A percentile compares a stretch with the other conserved stretches of the same genome.
These are phyloP conservation scores for Colletotrichum lentis DNA, from an alignment of 2,329 filamentous ascomycete species.

Conservation along the genomic window DNA sequence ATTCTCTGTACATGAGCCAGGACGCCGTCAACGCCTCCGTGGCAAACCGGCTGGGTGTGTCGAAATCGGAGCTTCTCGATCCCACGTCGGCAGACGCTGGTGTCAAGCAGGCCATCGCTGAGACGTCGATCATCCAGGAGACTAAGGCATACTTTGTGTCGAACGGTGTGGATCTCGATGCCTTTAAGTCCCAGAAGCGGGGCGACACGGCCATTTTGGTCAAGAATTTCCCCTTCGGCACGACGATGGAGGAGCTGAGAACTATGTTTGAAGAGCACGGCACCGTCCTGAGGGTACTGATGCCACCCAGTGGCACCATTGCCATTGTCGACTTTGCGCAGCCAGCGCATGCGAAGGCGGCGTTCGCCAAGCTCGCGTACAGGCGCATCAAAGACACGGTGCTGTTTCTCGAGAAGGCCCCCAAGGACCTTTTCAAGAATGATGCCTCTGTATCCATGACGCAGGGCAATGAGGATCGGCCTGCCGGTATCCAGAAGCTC, in stretches of 20 bases:
- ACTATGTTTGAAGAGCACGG: conserved; percentile 88
- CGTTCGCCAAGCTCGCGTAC: conserved; percentile 87
- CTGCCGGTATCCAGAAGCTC: conserved; percentile 64
- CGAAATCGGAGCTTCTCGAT: conserved; percentile 90
- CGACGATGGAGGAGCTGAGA: conserved; percentile 78
- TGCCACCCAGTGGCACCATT: conserved; percentile 92
- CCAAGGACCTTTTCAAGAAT: conserved; percentile 75
- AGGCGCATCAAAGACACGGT: conserved; percentile 90
- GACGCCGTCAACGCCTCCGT: conserved; percentile 94
- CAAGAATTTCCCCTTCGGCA: conserved; percentile 92
- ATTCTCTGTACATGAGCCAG: conserved; percentile 98
- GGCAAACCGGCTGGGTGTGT: conserved; percentile 84
- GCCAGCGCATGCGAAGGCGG: conserved; percentile 79
- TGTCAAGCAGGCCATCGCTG: conserved; percentile 95
- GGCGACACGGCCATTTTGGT: conserved; percentile 89
- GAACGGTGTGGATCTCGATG: conserved; percentile 89
- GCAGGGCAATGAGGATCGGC: conserved; percentile 47
- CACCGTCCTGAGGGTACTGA: conserved; percentile 79
- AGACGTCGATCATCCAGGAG: conserved; percentile 95
- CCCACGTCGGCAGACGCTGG: conserved; percentile 95
- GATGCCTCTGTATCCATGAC: conserved; percentile 42
- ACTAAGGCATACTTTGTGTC: conserved; percentile 89
- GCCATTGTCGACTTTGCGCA: conserved; percentile 91
- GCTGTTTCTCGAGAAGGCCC: conserved; percentile 92
- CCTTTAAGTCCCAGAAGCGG: conserved; percentile 85